Conservation (phyloP, 768 basidiomycete species). For the Tulasnella sp. region DNA sequence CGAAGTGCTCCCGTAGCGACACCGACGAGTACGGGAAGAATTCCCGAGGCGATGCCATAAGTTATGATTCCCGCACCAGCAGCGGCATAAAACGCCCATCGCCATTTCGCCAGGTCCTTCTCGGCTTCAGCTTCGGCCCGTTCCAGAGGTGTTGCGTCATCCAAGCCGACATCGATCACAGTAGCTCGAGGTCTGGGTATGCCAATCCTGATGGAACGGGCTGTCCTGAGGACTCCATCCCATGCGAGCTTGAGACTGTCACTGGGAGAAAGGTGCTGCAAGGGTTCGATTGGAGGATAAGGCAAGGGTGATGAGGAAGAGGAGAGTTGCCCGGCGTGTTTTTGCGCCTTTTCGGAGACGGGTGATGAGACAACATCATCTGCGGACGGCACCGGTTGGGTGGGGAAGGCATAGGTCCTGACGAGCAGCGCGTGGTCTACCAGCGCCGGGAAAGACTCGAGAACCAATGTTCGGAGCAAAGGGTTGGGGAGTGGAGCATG, state of each 20-base stretch:
- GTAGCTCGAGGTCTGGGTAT: background rate
- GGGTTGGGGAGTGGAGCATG: conserved; percentile 61
- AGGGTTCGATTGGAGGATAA: conserved; percentile 13
- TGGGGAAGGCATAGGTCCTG: conserved; percentile 38
- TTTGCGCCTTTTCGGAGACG: background rate
- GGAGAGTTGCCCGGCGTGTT: background rate
- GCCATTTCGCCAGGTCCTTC: conserved; percentile 2
- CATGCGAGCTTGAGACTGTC: background rate
- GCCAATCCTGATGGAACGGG: background rate
- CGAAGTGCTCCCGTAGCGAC: background rate
- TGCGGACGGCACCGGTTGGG: background rate
- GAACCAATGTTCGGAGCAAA: conserved; percentile 52
- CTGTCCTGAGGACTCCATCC: background rate
- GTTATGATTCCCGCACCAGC: conserved; percentile 18
- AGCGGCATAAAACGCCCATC: conserved; percentile 19
- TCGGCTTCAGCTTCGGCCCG: conserved; percentile 8
- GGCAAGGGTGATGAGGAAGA: conserved; percentile 6
- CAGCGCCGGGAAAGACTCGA: conserved; percentile 55
- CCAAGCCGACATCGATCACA: background rate
- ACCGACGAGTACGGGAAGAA: background rate
- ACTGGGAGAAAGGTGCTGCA: background rate
- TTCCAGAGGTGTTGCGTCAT: conserved; percentile 4
- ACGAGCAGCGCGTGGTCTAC: conserved; percentile 57
- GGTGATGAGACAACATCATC: background rate
- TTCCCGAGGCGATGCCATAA: background rate